Percentiles rank a stretch among this genome's conserved stretches.
Evolutionary conservation across 495 filamentous ascomycete species (phyloP).

Genomic region (Delitschia confertaspora): DNA sequence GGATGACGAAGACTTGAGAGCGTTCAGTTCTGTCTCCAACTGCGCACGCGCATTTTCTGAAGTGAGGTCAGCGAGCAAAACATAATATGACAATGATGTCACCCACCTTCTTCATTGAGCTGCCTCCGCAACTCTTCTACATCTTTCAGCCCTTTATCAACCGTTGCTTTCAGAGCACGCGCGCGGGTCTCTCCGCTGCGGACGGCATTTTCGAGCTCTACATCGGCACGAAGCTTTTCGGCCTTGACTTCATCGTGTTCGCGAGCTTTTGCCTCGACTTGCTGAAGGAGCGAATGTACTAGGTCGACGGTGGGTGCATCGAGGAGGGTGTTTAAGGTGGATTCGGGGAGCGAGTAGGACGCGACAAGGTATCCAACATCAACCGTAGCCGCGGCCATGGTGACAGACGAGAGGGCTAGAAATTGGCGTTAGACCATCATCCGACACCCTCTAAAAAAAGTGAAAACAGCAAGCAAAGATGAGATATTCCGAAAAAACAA

Average conservation of each 20-base stretch:
- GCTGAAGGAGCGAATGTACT: constrained; percentile 57
- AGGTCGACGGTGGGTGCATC: constrained; percentile 70
- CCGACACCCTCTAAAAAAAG: too few species aligned
- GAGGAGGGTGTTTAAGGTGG: constrained; percentile 53
- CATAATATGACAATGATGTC: background rate
- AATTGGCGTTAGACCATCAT: too few species aligned
- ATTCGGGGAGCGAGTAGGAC: constrained; percentile 63
- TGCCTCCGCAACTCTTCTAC: constrained; percentile 63
- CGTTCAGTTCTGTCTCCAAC: constrained; percentile 73
- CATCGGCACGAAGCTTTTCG: constrained; percentile 74
- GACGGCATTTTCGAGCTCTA: constrained; percentile 87
- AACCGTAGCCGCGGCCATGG: constrained; percentile 66
- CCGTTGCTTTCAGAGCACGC: constrained; percentile 64
- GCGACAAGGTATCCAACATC: constrained; percentile 68
- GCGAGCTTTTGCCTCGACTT: constrained; percentile 60
- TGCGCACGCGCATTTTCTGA: constrained; percentile 54
- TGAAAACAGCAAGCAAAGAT: too few species aligned
- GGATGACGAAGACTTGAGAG: constrained; percentile 64
- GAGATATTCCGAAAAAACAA: background rate
- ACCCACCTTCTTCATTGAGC: constrained; percentile 69
- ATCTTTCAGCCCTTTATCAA: constrained; percentile 76
- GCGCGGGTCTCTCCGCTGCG: constrained; percentile 70
- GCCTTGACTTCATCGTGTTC: constrained; percentile 71
- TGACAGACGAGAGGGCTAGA: constrained; percentile 29
- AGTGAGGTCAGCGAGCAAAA: constrained; percentile 4